These are phyloP conservation scores for Boletus speciosus DNA, from an alignment of 768 basidiomycete genomes.

Conservation along the genomic window DNA sequence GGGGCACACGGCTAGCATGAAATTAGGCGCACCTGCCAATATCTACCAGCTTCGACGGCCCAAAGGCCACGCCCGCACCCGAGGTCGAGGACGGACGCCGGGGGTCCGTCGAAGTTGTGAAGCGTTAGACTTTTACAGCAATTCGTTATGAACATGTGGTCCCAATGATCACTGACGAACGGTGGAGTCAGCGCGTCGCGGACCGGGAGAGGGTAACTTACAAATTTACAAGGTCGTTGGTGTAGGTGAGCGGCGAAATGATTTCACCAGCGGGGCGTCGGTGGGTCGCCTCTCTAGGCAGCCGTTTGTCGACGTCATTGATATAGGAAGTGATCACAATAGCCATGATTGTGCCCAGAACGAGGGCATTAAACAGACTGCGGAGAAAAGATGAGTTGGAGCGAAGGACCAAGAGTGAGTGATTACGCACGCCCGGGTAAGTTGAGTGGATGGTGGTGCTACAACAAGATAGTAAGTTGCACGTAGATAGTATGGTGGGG, in stretches of 20 bases:
- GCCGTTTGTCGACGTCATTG: constrained; percentile 46
- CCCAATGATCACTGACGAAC: constrained; percentile 61
- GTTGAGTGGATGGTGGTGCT: not conserved
- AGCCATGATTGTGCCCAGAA: constrained; percentile 21
- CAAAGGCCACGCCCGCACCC: constrained; percentile 73
- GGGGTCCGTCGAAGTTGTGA: constrained; percentile 50
- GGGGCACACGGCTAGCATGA: not conserved
- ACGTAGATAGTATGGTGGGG: not conserved
- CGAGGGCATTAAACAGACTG: constrained; percentile 25
- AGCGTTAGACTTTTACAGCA: constrained; percentile 51
- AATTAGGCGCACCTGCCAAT: constrained; percentile 53
- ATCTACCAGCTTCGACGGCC: constrained; percentile 64
- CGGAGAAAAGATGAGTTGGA: constrained; percentile 9
- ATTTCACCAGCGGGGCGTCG: constrained; percentile 47
- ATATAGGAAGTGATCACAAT: constrained; percentile 16
- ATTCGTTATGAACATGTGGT: constrained; percentile 57
- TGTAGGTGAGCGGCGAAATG: constrained; percentile 55
- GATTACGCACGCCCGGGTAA: constrained; percentile 20
- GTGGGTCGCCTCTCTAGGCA: constrained; percentile 38
- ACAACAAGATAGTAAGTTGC: too few species aligned
- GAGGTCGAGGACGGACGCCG: constrained; percentile 56
- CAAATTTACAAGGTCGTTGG: constrained; percentile 51
- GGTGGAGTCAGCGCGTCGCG: not conserved
- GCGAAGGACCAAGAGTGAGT: constrained; percentile 8
- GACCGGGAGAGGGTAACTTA: constrained; percentile 31